Conservation (phyloP, 108 stramenopile genomes). For the Halocafeteria seosinensis region DNA sequence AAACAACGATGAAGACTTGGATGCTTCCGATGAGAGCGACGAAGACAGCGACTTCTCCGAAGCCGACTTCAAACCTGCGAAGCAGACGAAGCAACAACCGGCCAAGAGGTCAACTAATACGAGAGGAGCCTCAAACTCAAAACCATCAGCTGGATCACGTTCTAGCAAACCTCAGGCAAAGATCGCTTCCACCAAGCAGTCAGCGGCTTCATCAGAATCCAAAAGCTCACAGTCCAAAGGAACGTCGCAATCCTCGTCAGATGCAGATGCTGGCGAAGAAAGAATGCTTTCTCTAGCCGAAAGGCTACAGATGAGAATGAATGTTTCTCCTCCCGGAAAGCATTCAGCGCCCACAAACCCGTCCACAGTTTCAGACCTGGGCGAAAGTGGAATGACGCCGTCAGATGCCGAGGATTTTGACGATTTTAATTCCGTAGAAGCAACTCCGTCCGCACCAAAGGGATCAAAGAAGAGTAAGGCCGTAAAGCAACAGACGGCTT, state of each 20-base stretch:
- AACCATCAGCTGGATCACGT: neutral
- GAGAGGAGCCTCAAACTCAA: neutral
- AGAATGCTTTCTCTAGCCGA: too few relatives aligned
- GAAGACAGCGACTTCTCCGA: constrained; percentile 3
- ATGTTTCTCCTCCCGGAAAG: too few relatives aligned
- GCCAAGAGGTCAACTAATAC: neutral
- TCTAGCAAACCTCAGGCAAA: neutral
- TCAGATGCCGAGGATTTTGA: too few relatives aligned
- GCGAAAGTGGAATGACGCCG: too few relatives aligned
- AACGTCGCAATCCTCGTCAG: neutral
- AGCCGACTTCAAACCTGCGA: neutral
- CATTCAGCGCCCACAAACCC: too few relatives aligned
- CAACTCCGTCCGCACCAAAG: too few relatives aligned
- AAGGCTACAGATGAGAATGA: too few relatives aligned
- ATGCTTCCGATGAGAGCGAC: neutral
- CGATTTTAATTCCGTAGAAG: too few relatives aligned
- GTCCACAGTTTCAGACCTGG: too few relatives aligned
- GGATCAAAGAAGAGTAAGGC: too few relatives aligned
- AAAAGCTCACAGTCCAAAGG: neutral
- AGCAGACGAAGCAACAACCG: neutral
- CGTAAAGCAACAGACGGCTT: too few relatives aligned
- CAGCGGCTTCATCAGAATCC: neutral
- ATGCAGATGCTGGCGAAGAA: neutral
- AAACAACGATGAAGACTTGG: neutral
- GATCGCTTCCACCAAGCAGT: neutral